Percentiles rank a stretch among this genome's conserved stretches.
Conservation (phyloP, 345 rosid species). For the Dimocarpus longan region DNA sequence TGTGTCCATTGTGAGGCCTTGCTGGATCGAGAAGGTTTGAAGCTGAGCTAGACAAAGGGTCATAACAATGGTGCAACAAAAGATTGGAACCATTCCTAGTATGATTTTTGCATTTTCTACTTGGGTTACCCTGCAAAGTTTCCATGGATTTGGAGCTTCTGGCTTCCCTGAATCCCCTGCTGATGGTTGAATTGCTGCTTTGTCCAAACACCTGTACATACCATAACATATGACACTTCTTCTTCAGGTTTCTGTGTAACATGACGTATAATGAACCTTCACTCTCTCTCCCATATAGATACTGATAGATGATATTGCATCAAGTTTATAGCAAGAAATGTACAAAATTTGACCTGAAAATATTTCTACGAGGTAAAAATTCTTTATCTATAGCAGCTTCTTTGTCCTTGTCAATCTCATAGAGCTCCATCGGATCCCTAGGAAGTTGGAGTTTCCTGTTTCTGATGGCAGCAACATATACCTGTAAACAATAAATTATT, state of each 20-base stretch:
- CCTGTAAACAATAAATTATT: constrained; percentile 31
- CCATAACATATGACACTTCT: neutral
- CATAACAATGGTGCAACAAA: constrained; percentile 62
- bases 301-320: neutral
- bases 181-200: constrained; percentile 51
- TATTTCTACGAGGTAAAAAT: constrained; percentile 48
- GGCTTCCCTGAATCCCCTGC: neutral
- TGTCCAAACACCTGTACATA: constrained; percentile 54
- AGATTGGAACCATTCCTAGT: constrained; percentile 53
- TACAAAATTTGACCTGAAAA: constrained; percentile 36
- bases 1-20: constrained; percentile 56
- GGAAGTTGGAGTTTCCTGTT: constrained; percentile 58
- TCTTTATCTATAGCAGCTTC: constrained; percentile 43
- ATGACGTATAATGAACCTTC: no score
- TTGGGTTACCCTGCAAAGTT: constrained; percentile 60
- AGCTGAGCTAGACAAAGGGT: constrained; percentile 60
- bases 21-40: constrained; percentile 58
- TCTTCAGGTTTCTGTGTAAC: neutral
- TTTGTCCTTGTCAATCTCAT: constrained; percentile 45
- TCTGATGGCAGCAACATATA: constrained; percentile 48
- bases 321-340: neutral
- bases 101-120: constrained; percentile 61
- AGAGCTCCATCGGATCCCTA: constrained; percentile 43
- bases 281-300: neutral
- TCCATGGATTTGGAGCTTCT: constrained; percentile 51